Conservation (phyloP, 2,329 filamentous ascomycete genomes). For the Chrysoporthe puriensis region DNA sequence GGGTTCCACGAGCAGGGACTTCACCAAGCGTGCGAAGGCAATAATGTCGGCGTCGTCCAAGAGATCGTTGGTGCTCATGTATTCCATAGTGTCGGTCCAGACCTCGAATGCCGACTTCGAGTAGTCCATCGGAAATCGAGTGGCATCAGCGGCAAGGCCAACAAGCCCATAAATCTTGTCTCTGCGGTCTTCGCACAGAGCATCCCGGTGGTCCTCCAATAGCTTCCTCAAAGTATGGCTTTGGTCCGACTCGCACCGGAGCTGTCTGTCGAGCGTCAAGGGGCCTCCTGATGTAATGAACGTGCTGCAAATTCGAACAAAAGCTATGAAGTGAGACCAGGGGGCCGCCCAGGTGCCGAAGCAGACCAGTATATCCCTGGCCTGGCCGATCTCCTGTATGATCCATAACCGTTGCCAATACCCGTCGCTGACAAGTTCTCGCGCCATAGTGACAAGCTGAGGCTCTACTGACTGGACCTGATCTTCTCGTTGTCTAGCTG, state of each 20-base stretch:
- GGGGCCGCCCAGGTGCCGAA: conserved; percentile 29
- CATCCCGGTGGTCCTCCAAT: conserved; percentile 32
- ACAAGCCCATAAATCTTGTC: conserved; percentile 39
- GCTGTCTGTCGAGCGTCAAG: conserved; percentile 30
- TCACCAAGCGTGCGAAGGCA: conserved; percentile 3
- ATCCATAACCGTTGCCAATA: conserved; percentile 30
- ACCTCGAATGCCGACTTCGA: conserved; percentile 33
- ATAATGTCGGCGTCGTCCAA: not conserved
- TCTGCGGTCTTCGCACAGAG: conserved; percentile 35
- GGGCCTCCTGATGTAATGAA: conserved; percentile 18
- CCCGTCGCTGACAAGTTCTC: not conserved
- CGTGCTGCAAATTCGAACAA: conserved; percentile 22
- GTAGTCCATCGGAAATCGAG: conserved; percentile 36
- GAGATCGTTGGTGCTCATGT: conserved; percentile 28
- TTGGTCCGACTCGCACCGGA: conserved; percentile 23
- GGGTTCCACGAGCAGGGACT: conserved; percentile 4
- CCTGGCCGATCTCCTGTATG: conserved; percentile 36
- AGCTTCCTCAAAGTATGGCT: conserved; percentile 31
- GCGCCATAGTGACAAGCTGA: not conserved
- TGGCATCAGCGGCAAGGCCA: conserved; percentile 35
- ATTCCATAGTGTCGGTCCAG: conserved; percentile 37
- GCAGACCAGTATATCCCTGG: conserved; percentile 32
- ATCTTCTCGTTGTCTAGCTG: not conserved
- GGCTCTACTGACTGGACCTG: not conserved
- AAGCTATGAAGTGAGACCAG: conserved; percentile 31